Evolutionary conservation across 495 filamentous ascomycete species (phyloP).

Genomic region (Evansstolkia leycettana): DNA sequence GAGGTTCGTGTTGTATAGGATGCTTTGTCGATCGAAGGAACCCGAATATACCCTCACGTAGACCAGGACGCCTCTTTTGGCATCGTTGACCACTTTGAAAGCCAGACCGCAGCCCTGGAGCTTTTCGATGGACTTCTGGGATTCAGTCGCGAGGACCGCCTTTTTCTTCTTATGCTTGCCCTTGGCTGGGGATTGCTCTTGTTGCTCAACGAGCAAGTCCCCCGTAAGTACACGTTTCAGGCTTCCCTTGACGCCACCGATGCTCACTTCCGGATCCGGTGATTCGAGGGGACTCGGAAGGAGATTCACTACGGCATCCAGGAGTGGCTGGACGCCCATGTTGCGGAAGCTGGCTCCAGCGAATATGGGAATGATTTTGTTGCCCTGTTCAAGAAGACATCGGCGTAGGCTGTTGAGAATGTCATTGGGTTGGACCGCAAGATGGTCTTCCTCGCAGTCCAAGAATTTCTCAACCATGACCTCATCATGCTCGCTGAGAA

Average conservation of each 20-base stretch:
- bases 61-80: conserved; percentile 74
- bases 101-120: conserved; percentile 72
- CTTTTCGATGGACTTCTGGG: conserved; percentile 48
- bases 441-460: conserved; percentile 57
- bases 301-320: conserved; percentile 78
- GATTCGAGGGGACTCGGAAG: conserved; percentile 73
- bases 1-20: conserved; percentile 81
- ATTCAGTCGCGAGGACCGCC: conserved; percentile 15
- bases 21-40: conserved; percentile 53
- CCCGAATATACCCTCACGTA: conserved; percentile 92
- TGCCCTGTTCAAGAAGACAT: conserved; percentile 41
- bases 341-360: conserved; percentile 89
- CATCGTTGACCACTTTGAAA: conserved; percentile 93
- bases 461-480: conserved; percentile 72
- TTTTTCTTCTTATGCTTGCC: conserved; percentile 33
- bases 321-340: conserved; percentile 84
- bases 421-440: conserved; percentile 46
- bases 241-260: conserved; percentile 39
- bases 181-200: conserved; percentile 24
- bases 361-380: conserved; percentile 73
- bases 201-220: conserved; percentile 31
- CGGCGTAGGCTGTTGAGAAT: conserved; percentile 66
- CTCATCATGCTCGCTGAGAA: conserved; percentile 80
- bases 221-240: conserved; percentile 41
- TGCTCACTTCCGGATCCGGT: conserved; percentile 63